Conservation (phyloP, 23 red algal genomes). For the Agarophyton chilense region DNA sequence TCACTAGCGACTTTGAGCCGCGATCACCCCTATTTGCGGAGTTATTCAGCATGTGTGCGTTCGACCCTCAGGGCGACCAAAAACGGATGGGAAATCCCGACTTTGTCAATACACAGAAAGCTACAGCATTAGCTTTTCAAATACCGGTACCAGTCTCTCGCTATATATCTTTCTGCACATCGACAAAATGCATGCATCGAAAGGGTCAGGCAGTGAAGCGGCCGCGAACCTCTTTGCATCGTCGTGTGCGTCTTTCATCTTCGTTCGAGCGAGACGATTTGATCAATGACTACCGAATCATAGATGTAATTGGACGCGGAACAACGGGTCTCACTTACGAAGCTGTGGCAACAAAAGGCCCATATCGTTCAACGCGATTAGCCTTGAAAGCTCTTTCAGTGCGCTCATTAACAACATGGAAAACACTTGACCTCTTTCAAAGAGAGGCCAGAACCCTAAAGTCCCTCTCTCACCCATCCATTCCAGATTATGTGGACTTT, state of each 20-base stretch:
- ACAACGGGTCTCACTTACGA: slow-evolving; percentile 58
- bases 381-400: slow-evolving; percentile 73
- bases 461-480: slow-evolving; percentile 51
- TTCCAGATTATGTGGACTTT: slow-evolving; percentile 59
- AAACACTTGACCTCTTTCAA: slow-evolving; percentile 69
- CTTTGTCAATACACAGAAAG: background rate
- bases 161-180: background rate
- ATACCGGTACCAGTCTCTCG: background rate
- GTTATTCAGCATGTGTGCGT: background rate
- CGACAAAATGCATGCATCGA: background rate
- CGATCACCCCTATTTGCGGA: background rate
- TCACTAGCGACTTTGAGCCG: too few species aligned
- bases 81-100: background rate
- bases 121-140: background rate
- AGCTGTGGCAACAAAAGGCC: slow-evolving; percentile 21
- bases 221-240: background rate
- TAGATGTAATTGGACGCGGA: slow-evolving; percentile 45
- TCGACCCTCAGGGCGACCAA: background rate
- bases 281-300: slow-evolving; percentile 29
- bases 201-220: background rate
- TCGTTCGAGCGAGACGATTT: slow-evolving; percentile 46
- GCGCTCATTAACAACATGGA: slow-evolving; percentile 37
- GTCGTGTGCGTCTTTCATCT: background rate
- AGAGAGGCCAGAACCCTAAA: slow-evolving; percentile 49
- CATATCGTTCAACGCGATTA: slow-evolving; percentile 5